A percentile compares a stretch with the other conserved stretches of the same genome.
phyloP scores from a whole-genome alignment of 768 basidiomycete genomes.

The Ephemerocybe angulata region DNA sequence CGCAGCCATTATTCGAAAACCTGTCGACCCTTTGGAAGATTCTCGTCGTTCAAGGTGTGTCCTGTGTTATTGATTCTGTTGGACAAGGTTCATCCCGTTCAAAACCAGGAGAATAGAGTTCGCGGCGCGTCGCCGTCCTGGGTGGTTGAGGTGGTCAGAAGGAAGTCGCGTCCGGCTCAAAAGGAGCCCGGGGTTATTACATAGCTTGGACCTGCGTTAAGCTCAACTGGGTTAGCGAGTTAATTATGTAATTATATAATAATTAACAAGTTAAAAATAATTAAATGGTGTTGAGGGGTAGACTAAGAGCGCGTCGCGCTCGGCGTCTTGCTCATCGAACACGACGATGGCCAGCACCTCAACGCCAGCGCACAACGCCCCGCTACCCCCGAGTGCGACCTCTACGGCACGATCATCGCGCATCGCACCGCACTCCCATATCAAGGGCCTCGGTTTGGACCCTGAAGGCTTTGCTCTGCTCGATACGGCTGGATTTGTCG shows the following conservation, averaged over 20 bases:
- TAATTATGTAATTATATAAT: not conserved
- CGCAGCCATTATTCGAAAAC: not conserved
- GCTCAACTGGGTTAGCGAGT: not conserved
- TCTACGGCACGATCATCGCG: constrained; percentile 68
- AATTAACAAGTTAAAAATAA: not conserved
- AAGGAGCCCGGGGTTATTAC: not conserved
- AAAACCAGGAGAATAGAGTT: too few species aligned
- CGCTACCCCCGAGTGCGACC: constrained; percentile 61
- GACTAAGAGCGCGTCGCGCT: not conserved
- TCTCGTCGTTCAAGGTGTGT: too few species aligned
- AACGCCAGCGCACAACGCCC: constrained; percentile 65
- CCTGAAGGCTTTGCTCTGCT: constrained; percentile 74
- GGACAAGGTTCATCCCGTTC: too few species aligned
- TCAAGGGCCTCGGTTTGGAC: constrained; percentile 90
- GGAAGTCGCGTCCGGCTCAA: not conserved
- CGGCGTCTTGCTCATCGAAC: not conserved
- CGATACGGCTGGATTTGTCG: constrained; percentile 84
- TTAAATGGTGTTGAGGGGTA: too few species aligned
- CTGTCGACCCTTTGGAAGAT: not conserved
- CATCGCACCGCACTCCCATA: constrained; percentile 92
- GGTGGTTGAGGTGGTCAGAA: too few species aligned
- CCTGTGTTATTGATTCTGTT: too few species aligned
- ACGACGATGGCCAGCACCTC: constrained; percentile 35
- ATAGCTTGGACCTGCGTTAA: not conserved
- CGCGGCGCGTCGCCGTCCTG: too few species aligned